phyloP scores from a whole-genome alignment of 2,329 filamentous ascomycete species.

The Ascochyta lentis region DNA sequence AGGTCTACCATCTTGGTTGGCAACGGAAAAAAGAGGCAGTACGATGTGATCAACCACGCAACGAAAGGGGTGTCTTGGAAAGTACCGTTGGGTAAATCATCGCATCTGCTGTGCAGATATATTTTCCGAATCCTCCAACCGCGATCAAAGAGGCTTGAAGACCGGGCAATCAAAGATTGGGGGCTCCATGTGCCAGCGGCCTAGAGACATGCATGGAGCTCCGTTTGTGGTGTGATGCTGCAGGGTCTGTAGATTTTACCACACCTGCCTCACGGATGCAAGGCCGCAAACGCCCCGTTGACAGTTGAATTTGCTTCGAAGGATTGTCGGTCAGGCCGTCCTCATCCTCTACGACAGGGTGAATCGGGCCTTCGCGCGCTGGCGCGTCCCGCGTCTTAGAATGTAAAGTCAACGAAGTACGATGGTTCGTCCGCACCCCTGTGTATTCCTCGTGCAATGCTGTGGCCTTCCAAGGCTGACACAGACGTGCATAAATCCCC shows the following conservation, averaged over 20 bases:
- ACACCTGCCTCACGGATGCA: not conserved
- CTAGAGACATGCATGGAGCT: not conserved
- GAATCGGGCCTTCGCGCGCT: slow-evolving; percentile 1
- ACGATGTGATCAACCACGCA: too few relatives aligned
- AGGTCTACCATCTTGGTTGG: slow-evolving; percentile 1
- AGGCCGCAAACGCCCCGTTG: not conserved
- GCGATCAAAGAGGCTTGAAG: not conserved
- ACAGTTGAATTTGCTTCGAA: not conserved
- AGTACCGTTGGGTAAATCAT: not conserved
- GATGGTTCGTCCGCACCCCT: not conserved
- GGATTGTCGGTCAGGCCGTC: not conserved
- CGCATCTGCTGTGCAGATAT: not conserved
- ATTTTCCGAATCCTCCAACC: not conserved
- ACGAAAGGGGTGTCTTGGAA: too few relatives aligned
- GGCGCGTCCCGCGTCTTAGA: too few relatives aligned
- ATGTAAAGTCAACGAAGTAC: not conserved
- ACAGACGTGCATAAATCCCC: not conserved
- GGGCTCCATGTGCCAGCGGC: not conserved
- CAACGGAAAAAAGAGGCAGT: not conserved
- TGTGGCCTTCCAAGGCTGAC: not conserved
- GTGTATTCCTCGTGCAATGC: not conserved
- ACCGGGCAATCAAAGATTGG: not conserved
- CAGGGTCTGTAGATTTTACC: not conserved
- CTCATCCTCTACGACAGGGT: not conserved
- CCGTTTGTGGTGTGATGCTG: not conserved